Evolutionary conservation across 129 eudicot genomes (phyloP).

Genomic region (Helianthus tuberosus): DNA sequence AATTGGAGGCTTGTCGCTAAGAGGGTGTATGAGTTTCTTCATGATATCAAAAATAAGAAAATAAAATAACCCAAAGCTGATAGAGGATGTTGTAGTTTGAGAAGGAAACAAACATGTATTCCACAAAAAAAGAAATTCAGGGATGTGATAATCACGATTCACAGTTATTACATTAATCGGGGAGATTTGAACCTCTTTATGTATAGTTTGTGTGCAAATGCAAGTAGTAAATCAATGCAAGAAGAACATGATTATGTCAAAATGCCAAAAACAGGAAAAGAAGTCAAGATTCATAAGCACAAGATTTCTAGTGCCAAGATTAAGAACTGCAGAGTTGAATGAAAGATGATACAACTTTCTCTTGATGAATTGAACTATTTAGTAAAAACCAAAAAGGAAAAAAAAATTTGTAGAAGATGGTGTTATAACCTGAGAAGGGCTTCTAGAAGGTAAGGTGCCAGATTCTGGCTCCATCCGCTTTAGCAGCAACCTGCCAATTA

Average conservation of each 20-base stretch:
- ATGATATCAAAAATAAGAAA: not conserved
- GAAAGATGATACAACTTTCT: not conserved
- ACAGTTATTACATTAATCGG: not conserved
- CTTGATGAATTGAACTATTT: not conserved
- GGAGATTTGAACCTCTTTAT: not conserved
- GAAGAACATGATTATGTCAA: not conserved
- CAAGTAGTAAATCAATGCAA: not conserved
- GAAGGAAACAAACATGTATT: not conserved
- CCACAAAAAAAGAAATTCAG: not conserved
- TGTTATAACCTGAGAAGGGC: conserved; percentile 38
- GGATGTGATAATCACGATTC: not conserved
- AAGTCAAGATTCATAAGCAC: not conserved
- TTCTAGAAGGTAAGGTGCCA: conserved; percentile 27
- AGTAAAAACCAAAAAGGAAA: not conserved
- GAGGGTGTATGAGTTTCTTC: conserved; percentile 1
- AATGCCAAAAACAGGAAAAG: not conserved
- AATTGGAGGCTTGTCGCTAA: not conserved
- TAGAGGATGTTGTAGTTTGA: not conserved
- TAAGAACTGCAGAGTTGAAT: not conserved
- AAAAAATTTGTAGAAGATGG: conserved; percentile 13
- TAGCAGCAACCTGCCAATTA: conserved; percentile 30
- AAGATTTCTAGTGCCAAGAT: not conserved
- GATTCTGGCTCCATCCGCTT: conserved; percentile 44
- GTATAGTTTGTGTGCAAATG: not conserved
- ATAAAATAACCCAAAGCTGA: not conserved